phyloP scores from a whole-genome alignment of 352 stramenopile genomes.

The Saprolegnia parasitica region DNA sequence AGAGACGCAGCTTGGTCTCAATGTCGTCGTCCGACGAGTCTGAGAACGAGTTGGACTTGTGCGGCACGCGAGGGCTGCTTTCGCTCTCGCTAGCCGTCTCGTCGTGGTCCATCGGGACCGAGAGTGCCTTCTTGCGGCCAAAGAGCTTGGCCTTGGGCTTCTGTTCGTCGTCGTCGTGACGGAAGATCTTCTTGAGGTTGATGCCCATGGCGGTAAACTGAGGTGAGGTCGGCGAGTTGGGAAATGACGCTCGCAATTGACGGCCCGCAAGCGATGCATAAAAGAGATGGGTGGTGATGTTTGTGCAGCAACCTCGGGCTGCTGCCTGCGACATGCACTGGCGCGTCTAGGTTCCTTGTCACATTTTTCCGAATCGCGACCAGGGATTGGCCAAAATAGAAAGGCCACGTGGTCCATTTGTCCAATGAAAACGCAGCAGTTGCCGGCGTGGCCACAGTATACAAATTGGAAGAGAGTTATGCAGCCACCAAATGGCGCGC shows the following conservation, averaged over 20 bases:
- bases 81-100: conserved; percentile 6
- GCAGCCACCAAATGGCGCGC: background rate
- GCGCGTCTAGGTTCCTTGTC: conserved; percentile 3
- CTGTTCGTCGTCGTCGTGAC: background rate
- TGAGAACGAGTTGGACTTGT: conserved; percentile 1
- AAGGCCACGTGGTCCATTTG: background rate
- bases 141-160: conserved; percentile 6
- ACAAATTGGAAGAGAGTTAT: background rate
- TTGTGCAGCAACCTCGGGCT: background rate
- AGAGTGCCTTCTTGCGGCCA: background rate
- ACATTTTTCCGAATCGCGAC: background rate
- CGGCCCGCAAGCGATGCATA: background rate
- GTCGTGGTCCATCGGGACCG: conserved; percentile 8
- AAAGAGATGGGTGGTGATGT: conserved; percentile 7
- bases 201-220: background rate
- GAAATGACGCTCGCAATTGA: background rate
- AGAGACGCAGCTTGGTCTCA: background rate
- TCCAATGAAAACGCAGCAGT: background rate
- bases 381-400: background rate
- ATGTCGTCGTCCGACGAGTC: conserved; percentile 6
- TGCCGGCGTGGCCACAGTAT: background rate
- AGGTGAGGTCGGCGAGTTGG: background rate
- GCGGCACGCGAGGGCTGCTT: background rate
- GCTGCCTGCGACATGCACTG: background rate
- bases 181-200: conserved; percentile 11